A percentile compares a stretch with the other conserved stretches of the same genome.
Evolutionary conservation across 2,329 filamentous ascomycete genomes (phyloP).

Genomic region (Colletotrichum simmondsii): DNA sequence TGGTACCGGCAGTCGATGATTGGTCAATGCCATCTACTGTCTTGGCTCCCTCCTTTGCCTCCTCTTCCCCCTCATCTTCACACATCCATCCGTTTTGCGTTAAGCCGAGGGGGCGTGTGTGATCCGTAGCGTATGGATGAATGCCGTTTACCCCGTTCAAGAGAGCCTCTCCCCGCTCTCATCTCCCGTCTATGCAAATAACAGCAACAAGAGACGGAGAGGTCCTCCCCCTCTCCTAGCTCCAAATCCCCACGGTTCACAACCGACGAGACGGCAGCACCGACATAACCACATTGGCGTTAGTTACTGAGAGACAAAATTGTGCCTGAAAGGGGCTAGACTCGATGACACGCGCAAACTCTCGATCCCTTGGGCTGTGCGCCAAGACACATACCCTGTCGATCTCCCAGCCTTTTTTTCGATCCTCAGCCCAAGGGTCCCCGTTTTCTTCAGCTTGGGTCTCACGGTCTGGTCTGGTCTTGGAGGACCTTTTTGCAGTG

Average conservation of each 20-base stretch:
- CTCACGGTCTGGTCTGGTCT: neutral
- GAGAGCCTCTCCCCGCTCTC: neutral
- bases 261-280: neutral
- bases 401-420: constrained; percentile 3
- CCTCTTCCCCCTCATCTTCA: neutral
- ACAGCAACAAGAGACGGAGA: neutral
- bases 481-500: neutral
- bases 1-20: neutral
- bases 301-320: neutral
- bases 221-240: neutral
- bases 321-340: constrained; percentile 3
- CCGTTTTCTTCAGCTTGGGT: constrained; percentile 22
- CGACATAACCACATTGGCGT: constrained; percentile 15
- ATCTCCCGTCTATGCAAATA: constrained; percentile 19
- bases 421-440: constrained; percentile 6
- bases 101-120: neutral
- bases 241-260: neutral
- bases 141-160: no score
- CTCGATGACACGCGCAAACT: constrained; percentile 29
- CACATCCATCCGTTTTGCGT: neutral
- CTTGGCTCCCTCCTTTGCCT: neutral
- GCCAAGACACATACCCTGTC: neutral
- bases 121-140: no score
- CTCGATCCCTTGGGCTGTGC: constrained; percentile 21
- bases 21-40: constrained; percentile 19